Evolutionary conservation across 225 moss, liverwort and hornwort genomes (phyloP).

Genomic region (Physcomitrium patens): DNA sequence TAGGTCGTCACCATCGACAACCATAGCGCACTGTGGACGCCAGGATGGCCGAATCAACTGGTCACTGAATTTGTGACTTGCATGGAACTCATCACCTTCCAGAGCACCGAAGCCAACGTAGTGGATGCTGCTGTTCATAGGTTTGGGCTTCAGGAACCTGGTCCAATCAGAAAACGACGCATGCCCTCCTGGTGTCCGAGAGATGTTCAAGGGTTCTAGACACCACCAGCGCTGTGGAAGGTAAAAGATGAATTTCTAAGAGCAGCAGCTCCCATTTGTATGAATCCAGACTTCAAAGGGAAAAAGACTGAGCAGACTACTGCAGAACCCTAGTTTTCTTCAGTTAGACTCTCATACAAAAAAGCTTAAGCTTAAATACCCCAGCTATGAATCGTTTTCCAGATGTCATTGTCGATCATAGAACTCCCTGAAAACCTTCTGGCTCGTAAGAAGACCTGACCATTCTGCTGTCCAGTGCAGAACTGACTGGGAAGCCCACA

Average conservation of each 20-base stretch:
- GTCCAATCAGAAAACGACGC: not conserved
- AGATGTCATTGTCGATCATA: not conserved
- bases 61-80: slow-evolving; percentile 1
- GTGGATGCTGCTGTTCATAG: not conserved
- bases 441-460: slow-evolving; percentile 65
- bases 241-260: slow-evolving; percentile 34
- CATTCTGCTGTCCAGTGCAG: slow-evolving; percentile 58
- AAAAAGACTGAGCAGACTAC: slow-evolving; percentile 52
- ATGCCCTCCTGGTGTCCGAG: not conserved
- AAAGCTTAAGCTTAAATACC: slow-evolving; percentile 38
- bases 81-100: not conserved
- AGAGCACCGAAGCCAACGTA: not conserved
- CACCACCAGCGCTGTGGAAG: slow-evolving; percentile 33
- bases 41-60: not conserved
- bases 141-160: not conserved
- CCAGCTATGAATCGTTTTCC: slow-evolving; percentile 30
- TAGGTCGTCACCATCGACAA: not conserved
- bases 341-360: slow-evolving; percentile 31
- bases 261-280: slow-evolving; percentile 45
- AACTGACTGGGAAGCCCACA: slow-evolving; percentile 54
- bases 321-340: slow-evolving; percentile 34
- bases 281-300: slow-evolving; percentile 45
- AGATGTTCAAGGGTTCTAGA: too few species aligned
- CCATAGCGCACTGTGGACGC: not conserved
- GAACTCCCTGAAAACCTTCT: slow-evolving; percentile 22